Conservation (phyloP, 805 yeast genomes). For the Henningerozyma blattae region DNA sequence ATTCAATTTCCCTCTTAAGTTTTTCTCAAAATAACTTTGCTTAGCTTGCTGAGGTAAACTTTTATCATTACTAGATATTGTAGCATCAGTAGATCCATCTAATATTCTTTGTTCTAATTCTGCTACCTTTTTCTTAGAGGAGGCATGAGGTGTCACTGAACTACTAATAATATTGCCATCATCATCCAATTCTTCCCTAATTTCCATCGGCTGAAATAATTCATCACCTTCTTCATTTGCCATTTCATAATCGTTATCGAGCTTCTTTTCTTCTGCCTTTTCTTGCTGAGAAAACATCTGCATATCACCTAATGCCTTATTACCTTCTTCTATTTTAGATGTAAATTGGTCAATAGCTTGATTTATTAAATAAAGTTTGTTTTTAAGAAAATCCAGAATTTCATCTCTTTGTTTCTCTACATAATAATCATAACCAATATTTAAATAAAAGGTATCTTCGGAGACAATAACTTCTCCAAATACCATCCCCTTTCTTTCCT, state of each 20-base stretch:
- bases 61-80: constrained; percentile 1
- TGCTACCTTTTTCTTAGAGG: constrained; percentile 49
- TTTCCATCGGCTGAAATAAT: constrained; percentile 64
- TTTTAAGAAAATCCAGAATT: constrained; percentile 14
- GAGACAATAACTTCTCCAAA: constrained; percentile 23
- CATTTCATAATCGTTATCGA: constrained; percentile 2
- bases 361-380: constrained; percentile 18
- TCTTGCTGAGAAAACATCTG: constrained; percentile 1
- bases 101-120: constrained; percentile 29
- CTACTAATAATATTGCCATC: constrained; percentile 54
- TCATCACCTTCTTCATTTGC: constrained; percentile 26
- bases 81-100: constrained; percentile 1
- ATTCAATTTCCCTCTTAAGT: constrained; percentile 6
- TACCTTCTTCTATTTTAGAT: constrained; percentile 29
- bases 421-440: constrained; percentile 24
- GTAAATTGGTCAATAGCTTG: constrained; percentile 32
- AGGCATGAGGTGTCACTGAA: constrained; percentile 30
- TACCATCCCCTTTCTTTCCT: constrained; percentile 12
- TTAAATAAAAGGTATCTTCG: constrained; percentile 13
- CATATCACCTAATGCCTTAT: constrained; percentile 21
- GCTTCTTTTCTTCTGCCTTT: constrained; percentile 16
- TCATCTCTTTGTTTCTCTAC: constrained; percentile 17
- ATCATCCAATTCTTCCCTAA: constrained; percentile 74
- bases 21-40: constrained; percentile 10
- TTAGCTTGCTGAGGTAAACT: constrained; percentile 1